A percentile compares a stretch with the other conserved stretches of the same genome.
These are phyloP conservation scores for Paspalum notatum DNA, from an alignment of 176 grass and related monocot species.

Conservation along the genomic window DNA sequence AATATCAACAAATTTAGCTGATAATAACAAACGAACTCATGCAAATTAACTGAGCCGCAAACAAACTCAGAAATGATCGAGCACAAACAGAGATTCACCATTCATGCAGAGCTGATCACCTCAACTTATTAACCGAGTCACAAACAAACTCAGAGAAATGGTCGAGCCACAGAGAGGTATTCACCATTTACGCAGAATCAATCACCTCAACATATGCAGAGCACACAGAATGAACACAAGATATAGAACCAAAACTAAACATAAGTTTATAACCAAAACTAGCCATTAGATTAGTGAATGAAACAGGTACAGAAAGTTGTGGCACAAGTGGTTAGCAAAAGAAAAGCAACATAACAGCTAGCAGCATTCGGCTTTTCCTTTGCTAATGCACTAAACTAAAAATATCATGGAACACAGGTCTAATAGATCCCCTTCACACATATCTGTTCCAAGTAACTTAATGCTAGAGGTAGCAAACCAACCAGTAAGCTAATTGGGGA, in stretches of 20 bases:
- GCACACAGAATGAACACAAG: neutral
- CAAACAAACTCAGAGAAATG: neutral
- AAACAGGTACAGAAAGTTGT: constrained; percentile 31
- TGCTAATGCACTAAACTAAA: constrained; percentile 55
- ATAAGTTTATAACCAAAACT: constrained; percentile 19
- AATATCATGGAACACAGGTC: constrained; percentile 33
- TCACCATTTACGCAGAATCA: neutral
- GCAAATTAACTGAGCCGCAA: neutral
- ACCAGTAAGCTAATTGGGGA: constrained; percentile 55
- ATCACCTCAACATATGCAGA: neutral
- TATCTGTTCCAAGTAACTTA: constrained; percentile 31
- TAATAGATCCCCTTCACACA: constrained; percentile 40
- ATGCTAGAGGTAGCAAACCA: constrained; percentile 51
- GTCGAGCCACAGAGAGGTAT: neutral
- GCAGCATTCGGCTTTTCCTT: constrained; percentile 47
- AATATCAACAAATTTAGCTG: neutral
- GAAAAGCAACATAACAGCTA: constrained; percentile 47
- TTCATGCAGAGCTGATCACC: neutral
- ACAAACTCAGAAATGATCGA: neutral
- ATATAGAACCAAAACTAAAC: neutral
- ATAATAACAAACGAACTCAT: neutral
- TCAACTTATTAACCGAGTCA: neutral
- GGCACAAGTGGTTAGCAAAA: constrained; percentile 57
- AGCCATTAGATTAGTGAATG: constrained; percentile 44
- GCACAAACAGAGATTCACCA: neutral